Base-by-base conservation (phyloP, 1,284 basidiomycete genomes). In the Ustilago sp. region DNA sequence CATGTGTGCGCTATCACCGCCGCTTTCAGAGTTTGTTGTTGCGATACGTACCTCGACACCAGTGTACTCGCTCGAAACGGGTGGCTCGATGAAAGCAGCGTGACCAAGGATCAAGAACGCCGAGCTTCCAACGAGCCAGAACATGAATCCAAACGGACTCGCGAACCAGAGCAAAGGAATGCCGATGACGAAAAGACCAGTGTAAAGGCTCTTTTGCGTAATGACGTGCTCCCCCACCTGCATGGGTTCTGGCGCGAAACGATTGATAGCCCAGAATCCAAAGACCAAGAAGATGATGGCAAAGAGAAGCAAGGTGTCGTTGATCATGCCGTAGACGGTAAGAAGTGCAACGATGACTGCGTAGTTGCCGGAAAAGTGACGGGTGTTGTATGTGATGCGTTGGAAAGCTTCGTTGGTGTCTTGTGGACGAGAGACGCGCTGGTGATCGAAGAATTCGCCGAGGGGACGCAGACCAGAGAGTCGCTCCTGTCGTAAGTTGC, bases 321-420 rank as follows among this genome's bases (percentile, higher is more conserved):
- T 94, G 81, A 98, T 87, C 93, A 98, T 86, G 17, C 95, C 93
- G 87, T 98, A 99, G 65, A 98, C 90, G 17, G 91, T 93, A 63
- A 98, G 89, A 53, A 92, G 86, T 58, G 89, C 91, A 19, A 98
- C 89, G 79, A 98, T 90, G 82, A 97, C 87, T 48, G 91, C 90
- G 87, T 98, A 98, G 88, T 98, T 98, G 39, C 79, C 81, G 8
- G 81, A 83, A 59, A 86, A 86, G 71, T 87, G 83, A 13, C 85
- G 78, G 15, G 94, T 94, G 88, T 97, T 98, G 89, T 96, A 94
- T 45, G 94, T 93, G 90, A 96, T 93, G 70, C 94, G 90, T 68
- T 84, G 73, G 47, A 89, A 88, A 54, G 87, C 88, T 78, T 89
- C 88, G 80, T 88, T 88, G 90, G 91, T 73, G 91, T 95, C 88